These are phyloP conservation scores for Botrytis medusae DNA, from an alignment of 2,329 filamentous ascomycete species.

Conservation along the genomic window DNA sequence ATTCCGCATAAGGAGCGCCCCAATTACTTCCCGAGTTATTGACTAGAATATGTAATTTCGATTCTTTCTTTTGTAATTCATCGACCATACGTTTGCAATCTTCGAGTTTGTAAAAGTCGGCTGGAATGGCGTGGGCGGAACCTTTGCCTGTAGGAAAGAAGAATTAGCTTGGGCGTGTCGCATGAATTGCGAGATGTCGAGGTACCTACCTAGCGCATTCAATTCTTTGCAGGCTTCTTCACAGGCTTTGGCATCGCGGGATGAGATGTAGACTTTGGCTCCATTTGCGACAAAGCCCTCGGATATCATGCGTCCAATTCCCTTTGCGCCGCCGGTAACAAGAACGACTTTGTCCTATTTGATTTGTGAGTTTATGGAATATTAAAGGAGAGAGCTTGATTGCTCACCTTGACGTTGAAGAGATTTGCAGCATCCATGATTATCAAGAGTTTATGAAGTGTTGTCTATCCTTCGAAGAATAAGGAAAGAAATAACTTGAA, in stretches of 20 bases:
- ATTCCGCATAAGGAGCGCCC: conserved; percentile 59
- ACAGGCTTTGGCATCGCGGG: conserved; percentile 61
- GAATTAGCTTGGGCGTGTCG: neutral
- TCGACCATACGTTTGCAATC: conserved; percentile 57
- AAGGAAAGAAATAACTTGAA: neutral
- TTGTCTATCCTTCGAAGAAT: neutral
- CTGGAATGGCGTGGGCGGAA: conserved; percentile 57
- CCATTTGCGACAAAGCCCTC: conserved; percentile 65
- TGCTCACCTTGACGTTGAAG: conserved; percentile 58
- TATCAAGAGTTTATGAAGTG: neutral
- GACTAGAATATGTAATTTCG: conserved; percentile 59
- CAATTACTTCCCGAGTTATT: conserved; percentile 67
- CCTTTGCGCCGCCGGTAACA: conserved; percentile 59
- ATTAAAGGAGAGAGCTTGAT: neutral
- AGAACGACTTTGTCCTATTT: conserved; percentile 54
- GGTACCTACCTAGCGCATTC: conserved; percentile 49
- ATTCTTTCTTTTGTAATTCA: conserved; percentile 54
- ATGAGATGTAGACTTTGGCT: conserved; percentile 69
- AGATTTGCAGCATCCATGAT: conserved; percentile 56
- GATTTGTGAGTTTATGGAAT: conserved; percentile 7
- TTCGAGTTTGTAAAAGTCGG: conserved; percentile 62
- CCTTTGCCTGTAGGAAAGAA: conserved; percentile 44
- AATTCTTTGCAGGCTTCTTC: conserved; percentile 58
- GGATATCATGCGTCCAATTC: conserved; percentile 67
- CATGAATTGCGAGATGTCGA: neutral